Base-by-base conservation (phyloP, 1,284 basidiomycete species). In the Moesziomyces antarcticus region DNA sequence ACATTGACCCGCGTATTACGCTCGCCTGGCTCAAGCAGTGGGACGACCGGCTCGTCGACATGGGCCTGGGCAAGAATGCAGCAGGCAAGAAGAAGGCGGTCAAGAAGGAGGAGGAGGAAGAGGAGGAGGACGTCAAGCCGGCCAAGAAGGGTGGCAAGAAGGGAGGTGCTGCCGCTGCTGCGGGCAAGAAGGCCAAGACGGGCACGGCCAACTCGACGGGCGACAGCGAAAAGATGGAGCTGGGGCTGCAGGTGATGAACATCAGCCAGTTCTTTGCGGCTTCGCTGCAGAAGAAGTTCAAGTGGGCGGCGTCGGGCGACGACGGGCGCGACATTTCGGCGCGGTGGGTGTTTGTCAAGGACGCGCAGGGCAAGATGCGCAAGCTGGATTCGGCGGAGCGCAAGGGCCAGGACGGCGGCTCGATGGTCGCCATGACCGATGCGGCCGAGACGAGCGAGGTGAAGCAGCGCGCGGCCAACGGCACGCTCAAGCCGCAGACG, bases 211-310 rank as follows among this genome's bases (percentile, higher is more conserved):
- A 80, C 50, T 63, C 68, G 54, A 71, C 73, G 25, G 72, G 73
- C 8, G 68, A 68, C 48, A 74, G 72, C 50, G 82, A 84, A 33
- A 82, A 82, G 69, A 82, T 84, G 79, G 80, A 84, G 49, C 55
- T 84, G 14, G 59, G 78, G 10, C 43, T 82, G 52, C 67, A 78
- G 51, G 73, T 81, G 37, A 76, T 82, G 67, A 77, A 80, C 51
- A 75, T 82, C 48, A 56, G 63, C 50, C 73, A 79, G 25, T 82
- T 80, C 62, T 84, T 84, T 56, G 79, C 82, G n/a, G 74, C 74
- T 43, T 76, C 80, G 24, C 73, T 84, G 61, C 81, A 82, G 46
- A 84, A 84, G 63, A 84, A 84, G 71, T 84, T 84, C 72, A 79
- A 79, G 45, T 81, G 78, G 79, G 78, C 78, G 1, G 73, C 77